Evolutionary conservation across 202 grass and related monocot species (phyloP).

Genomic region (Elaeis oleifera): DNA sequence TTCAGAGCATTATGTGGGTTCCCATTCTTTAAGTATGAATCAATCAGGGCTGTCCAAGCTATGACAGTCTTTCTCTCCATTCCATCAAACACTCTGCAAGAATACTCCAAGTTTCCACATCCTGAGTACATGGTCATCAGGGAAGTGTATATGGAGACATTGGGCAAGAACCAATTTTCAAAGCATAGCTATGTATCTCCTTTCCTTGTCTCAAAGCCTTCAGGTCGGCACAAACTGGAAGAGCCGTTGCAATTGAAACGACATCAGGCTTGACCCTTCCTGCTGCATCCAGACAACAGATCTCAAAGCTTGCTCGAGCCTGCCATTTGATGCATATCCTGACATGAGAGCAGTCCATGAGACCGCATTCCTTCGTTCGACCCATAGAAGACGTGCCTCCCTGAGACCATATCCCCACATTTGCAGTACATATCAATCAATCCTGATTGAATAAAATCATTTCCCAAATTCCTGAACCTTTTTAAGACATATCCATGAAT

Average conservation of each 20-base stretch:
- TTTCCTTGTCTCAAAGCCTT: slow-evolving; percentile 52
- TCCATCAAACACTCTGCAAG: slow-evolving; percentile 44
- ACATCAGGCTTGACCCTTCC: slow-evolving; percentile 63
- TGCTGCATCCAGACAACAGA: slow-evolving; percentile 92
- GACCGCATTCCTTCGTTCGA: slow-evolving; percentile 60
- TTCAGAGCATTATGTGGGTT: slow-evolving; percentile 39
- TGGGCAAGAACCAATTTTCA: slow-evolving; percentile 76
- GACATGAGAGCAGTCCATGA: slow-evolving; percentile 84
- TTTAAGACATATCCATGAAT: slow-evolving; percentile 69
- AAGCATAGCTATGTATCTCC: slow-evolving; percentile 67
- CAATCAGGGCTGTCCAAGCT: slow-evolving; percentile 76
- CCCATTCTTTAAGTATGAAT: slow-evolving; percentile 69
- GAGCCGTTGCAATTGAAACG: slow-evolving; percentile 57
- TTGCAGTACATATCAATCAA: slow-evolving; percentile 94
- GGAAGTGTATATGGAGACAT: slow-evolving; percentile 64
- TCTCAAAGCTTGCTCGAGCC: slow-evolving; percentile 62
- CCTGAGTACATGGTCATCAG: slow-evolving; percentile 63
- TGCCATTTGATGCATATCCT: slow-evolving; percentile 74
- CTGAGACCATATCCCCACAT: slow-evolving; percentile 68
- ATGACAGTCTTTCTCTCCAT: slow-evolving; percentile 73
- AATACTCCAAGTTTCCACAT: slow-evolving; percentile 48
- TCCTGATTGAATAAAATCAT: slow-evolving; percentile 49
- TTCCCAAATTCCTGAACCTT: slow-evolving; percentile 46
- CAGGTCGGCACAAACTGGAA: slow-evolving; percentile 69
- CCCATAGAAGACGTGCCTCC: slow-evolving; percentile 65